Evolutionary conservation across 2,329 filamentous ascomycete genomes (phyloP).

Genomic region (Diaporthe helianthi): DNA sequence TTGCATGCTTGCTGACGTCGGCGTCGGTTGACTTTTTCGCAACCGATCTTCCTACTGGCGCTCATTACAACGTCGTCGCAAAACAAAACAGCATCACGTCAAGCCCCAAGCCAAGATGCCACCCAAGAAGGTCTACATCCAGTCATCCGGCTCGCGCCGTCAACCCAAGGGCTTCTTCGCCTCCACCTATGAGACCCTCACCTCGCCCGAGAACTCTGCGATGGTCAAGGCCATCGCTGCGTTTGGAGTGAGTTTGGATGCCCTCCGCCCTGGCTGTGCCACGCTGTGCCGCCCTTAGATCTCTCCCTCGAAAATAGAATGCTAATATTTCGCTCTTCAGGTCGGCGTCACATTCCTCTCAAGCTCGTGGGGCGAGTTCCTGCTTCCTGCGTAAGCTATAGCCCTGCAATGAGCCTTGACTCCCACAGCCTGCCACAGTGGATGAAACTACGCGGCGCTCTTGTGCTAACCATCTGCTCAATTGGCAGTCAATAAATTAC

Average conservation of each 20-base stretch:
- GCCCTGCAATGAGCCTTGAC: not conserved
- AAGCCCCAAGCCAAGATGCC: conserved; percentile 57
- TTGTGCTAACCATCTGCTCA: not conserved
- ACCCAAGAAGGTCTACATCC: conserved; percentile 64
- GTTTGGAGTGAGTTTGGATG: conserved; percentile 59
- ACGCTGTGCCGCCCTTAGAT: no score
- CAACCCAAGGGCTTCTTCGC: conserved; percentile 59
- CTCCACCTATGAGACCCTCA: conserved; percentile 63
- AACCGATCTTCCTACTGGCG: not conserved
- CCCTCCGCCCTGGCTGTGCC: not conserved
- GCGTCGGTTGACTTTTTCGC: conserved; percentile 25
- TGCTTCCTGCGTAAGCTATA: conserved; percentile 57
- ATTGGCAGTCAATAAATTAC: not conserved
- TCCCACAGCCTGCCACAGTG: not conserved
- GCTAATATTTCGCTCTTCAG: conserved; percentile 43
- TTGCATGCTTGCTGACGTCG: conserved; percentile 33
- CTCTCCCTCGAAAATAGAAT: not conserved
- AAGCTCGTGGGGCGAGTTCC: conserved; percentile 64
- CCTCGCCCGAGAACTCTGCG: conserved; percentile 67
- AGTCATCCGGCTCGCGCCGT: conserved; percentile 52
- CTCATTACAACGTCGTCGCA: conserved; percentile 10
- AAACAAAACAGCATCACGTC: conserved; percentile 34
- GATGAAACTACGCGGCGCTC: not conserved
- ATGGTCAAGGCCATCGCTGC: conserved; percentile 67
- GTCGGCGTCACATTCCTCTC: conserved; percentile 65